Base-by-base conservation (phyloP, 2,329 filamentous ascomycete species). In the Fusarium verrucosum region DNA sequence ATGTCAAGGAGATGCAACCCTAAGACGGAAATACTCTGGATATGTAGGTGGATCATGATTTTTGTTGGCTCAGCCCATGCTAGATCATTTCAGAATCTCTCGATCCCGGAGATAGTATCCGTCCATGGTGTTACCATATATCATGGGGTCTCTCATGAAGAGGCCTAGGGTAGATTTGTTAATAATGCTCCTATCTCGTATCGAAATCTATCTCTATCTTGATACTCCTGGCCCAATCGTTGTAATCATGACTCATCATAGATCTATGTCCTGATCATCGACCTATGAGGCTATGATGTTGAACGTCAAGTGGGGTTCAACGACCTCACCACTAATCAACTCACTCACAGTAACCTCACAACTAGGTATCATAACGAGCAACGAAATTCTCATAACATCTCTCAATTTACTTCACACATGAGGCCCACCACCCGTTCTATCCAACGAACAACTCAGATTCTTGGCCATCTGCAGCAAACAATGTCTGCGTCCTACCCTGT, bases 371-470 rank as follows among this genome's bases (percentile, higher is more conserved):
- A 25, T 26, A 20, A 36, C 23, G 46, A 32, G 20, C 36, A 41
- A 37, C 32, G 56, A 35, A 38, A 22, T 20, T 32, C 33, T 42
- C 22, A 22, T 19, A 16, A 52, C 17, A 52, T 5, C 13, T 36
- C 26, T 10, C 40, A 32, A 40, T 8, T n/a, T 36, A 10, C 37
- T 37, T 35, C 44, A 30, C 55, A 42, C 36, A 74, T 72, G 71
- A 68, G 45, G 33, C 50, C 58, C 22, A 22, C 64, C 28, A 28
- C 52, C 17, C 50, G 42, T 14, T 55, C 68, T 16, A 23, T 62
- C 20, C 63, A 68, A 42, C 73, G 74, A 51, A 74, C 63, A 36
- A 67, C 51, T 10, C 73, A 73, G 40, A 63, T 76, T 38, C 38
- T 68, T 36, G 65, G 66, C 14, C 73, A 76, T 59, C 68, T 75